Evolutionary conservation across 805 yeast species (phyloP), one percentile per base, ranked within the genome.

Genomic region (Saccharomyces kudriavzevii): DNA sequence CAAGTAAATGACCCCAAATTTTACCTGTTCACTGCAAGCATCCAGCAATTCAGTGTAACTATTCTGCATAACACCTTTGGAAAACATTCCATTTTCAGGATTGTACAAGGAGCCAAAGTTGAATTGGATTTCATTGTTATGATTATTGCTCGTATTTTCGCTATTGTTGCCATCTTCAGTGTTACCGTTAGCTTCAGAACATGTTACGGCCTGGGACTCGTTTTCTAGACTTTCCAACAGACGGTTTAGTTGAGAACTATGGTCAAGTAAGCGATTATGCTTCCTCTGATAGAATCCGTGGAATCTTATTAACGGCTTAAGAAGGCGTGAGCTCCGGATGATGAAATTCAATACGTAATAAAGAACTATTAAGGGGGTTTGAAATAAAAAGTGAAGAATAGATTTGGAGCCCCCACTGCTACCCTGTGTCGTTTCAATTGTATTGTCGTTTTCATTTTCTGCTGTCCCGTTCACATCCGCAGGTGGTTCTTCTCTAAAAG

Each of bases 21-120:
- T 81, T 27, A 84, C 85, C 52, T 87, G 80, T 35, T 78, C 74
- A 50, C 87, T 85, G 35, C 94, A 86, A 61, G 77, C 73, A 61
- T 79, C 83, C 52, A 91, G 71, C 1, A 96, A 91, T 54, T 85
- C 84, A 1, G 91, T 82, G 70, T 90, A 92, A 35, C 95, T 85
- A 14, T 90, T 90, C 60, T 81, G 83, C 54, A 80, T 49, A 5
- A 59, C 54, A 4, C 52, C 47, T 1, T 54, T 45, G n/a, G 56
- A 26, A 22, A 66, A 51, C 8, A 51, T 54, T 4, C 67, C 66
- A 48, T 53, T 53, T 24, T 62, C 63, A 10, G 55, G 17, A 46
- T 56, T 55, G 55, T 68, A 68, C n/a, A 68, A 47, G 2, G 69
- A 63, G 0, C 63, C 65, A 56, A 67, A 68, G 20, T 56, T 59